phyloP scores from a whole-genome alignment of 129 eudicot genomes.

The Centella asiatica region DNA sequence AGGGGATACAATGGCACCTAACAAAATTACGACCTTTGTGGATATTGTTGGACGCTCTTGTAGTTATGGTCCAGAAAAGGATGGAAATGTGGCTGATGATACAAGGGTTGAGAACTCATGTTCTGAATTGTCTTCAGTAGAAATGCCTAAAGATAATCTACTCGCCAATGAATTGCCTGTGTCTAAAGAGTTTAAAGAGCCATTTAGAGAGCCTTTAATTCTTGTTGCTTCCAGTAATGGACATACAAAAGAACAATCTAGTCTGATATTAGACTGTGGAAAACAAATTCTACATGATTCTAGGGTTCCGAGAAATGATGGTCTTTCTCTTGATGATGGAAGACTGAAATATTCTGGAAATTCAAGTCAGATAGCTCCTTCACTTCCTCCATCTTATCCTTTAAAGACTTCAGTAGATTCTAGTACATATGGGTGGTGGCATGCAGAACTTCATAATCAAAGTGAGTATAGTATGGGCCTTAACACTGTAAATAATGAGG shows the following conservation, averaged over 20 bases:
- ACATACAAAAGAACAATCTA: constrained; percentile 23
- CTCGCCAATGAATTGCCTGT: constrained; percentile 21
- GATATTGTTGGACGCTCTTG: constrained; percentile 68
- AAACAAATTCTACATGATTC: constrained; percentile 11
- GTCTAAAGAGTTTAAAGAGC: constrained; percentile 31
- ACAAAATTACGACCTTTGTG: constrained; percentile 58
- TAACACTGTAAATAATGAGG: constrained; percentile 34
- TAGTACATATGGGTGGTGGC: constrained; percentile 21
- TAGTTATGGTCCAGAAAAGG: constrained; percentile 43
- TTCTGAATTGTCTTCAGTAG: constrained; percentile 49
- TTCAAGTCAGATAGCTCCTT: constrained; percentile 20
- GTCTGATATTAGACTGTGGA: constrained; percentile 15
- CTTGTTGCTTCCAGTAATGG: constrained; percentile 19
- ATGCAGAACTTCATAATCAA: constrained; percentile 23
- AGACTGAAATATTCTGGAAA: constrained; percentile 22
- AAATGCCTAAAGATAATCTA: constrained; percentile 26
- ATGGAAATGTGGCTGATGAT: constrained; percentile 36
- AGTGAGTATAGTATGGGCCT: constrained; percentile 21
- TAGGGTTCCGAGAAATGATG: constrained; percentile 20
- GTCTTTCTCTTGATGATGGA: constrained; percentile 24
- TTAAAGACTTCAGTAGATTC: constrained; percentile 27
- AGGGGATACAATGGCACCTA: constrained; percentile 34
- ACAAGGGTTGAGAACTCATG: constrained; percentile 26
- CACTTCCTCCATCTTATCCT: constrained; percentile 28
- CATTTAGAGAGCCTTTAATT: constrained; percentile 37